phyloP scores from a whole-genome alignment of 1,139 yeast species.

The Suhomyces wounanorum region DNA sequence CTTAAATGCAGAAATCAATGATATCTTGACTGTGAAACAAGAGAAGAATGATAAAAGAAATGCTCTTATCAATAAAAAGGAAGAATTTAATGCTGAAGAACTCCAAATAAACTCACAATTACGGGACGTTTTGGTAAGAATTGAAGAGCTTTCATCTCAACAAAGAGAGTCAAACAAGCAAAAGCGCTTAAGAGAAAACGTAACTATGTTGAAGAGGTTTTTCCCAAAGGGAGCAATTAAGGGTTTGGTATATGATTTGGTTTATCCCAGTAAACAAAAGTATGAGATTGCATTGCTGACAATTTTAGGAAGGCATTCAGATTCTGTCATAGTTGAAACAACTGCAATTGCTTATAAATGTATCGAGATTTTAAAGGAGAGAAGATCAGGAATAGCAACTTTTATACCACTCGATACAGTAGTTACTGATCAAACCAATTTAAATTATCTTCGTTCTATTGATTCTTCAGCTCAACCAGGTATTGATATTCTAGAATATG shows the following conservation, averaged over 20 bases:
- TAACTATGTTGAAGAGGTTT: slow-evolving; percentile 62
- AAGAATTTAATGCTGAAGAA: slow-evolving; percentile 50
- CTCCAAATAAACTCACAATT: slow-evolving; percentile 62
- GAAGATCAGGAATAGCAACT: slow-evolving; percentile 81
- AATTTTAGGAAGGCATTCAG: slow-evolving; percentile 75
- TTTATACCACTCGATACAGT: slow-evolving; percentile 88
- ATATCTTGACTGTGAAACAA: slow-evolving; percentile 36
- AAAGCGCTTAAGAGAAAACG: slow-evolving; percentile 68
- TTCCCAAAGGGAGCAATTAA: slow-evolving; percentile 72
- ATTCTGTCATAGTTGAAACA: slow-evolving; percentile 82
- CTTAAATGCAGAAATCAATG: slow-evolving; percentile 32
- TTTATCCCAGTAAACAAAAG: slow-evolving; percentile 74
- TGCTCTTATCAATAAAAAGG: slow-evolving; percentile 46
- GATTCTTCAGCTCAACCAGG: slow-evolving; percentile 62
- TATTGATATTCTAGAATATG: slow-evolving; percentile 73
- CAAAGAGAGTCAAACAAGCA: slow-evolving; percentile 78
- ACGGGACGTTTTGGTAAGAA: slow-evolving; percentile 57
- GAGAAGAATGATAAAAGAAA: slow-evolving; percentile 46
- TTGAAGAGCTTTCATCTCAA: slow-evolving; percentile 74
- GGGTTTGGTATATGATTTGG: slow-evolving; percentile 78
- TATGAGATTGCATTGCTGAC: slow-evolving; percentile 80
- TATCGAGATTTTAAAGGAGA: slow-evolving; percentile 79
- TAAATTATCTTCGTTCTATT: slow-evolving; percentile 60
- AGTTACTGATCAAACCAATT: slow-evolving; percentile 50
- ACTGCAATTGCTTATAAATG: slow-evolving; percentile 78